phyloP scores from a whole-genome alignment of 2,329 filamentous ascomycete genomes.

The Didymella pomorum region DNA sequence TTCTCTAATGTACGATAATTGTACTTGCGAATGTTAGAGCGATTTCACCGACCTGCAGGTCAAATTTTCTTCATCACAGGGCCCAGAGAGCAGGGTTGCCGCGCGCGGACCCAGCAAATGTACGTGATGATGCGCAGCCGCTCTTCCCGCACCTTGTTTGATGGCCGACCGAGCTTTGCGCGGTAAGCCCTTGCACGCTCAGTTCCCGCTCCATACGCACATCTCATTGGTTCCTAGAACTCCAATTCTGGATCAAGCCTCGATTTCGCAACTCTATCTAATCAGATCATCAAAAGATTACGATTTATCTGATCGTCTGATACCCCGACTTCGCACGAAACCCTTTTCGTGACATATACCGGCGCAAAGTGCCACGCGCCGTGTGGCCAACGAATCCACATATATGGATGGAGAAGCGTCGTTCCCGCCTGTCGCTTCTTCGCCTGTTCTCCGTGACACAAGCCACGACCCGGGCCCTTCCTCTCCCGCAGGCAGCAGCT shows the following conservation, averaged over 20 bases:
- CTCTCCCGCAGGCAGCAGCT: slow-evolving; percentile 34
- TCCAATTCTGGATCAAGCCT: slow-evolving; percentile 5
- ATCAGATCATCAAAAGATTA: slow-evolving; percentile 35
- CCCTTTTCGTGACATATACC: slow-evolving; percentile 34
- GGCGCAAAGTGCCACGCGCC: slow-evolving; percentile 31
- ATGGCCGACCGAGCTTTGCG: slow-evolving; percentile 20
- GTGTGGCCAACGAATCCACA: slow-evolving; percentile 31
- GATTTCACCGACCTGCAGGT: slow-evolving; percentile 2
- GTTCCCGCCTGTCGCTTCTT: slow-evolving; percentile 29
- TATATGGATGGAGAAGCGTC: slow-evolving; percentile 35
- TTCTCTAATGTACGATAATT: slow-evolving; percentile 19
- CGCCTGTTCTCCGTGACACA: slow-evolving; percentile 34
- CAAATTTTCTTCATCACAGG: slow-evolving; percentile 18
- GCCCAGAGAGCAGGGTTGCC: slow-evolving; percentile 7
- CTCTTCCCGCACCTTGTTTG: slow-evolving; percentile 20
- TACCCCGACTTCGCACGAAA: slow-evolving; percentile 27
- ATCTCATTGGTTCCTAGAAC: slow-evolving; percentile 9
- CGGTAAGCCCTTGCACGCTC: slow-evolving; percentile 12
- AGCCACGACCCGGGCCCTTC: slow-evolving; percentile 26
- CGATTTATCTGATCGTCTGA: slow-evolving; percentile 41
- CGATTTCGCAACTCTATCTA: slow-evolving; percentile 28
- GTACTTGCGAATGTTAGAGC: slow-evolving; percentile 16
- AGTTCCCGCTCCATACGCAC: slow-evolving; percentile 7
- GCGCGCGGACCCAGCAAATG: slow-evolving; percentile 10
- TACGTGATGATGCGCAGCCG: slow-evolving; percentile 27